phyloP scores from a whole-genome alignment of 2,329 filamentous ascomycete species.

The Xylariaceae sp. region DNA sequence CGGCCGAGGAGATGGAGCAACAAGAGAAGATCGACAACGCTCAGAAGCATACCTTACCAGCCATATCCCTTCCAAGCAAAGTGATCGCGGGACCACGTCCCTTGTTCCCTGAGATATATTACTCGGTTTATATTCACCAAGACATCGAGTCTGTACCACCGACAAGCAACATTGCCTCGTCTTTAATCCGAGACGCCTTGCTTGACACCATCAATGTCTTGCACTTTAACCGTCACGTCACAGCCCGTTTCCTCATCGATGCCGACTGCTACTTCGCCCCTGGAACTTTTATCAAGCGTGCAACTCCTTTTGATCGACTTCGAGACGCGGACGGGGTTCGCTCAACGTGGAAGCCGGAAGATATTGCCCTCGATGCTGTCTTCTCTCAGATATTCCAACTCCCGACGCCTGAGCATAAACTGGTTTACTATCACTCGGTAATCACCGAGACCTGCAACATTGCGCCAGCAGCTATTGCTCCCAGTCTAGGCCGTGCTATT shows the following conservation, averaged over 20 bases:
- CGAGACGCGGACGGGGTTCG: conserved; percentile 59
- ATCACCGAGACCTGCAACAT: conserved; percentile 95
- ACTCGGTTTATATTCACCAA: conserved; percentile 85
- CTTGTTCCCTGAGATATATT: conserved; percentile 87
- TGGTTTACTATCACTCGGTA: conserved; percentile 94
- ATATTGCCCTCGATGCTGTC: conserved; percentile 93
- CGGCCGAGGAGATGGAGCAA: conserved; percentile 54
- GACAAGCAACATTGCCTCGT: conserved; percentile 69
- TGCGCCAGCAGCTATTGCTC: conserved; percentile 91
- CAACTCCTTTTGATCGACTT: conserved; percentile 86
- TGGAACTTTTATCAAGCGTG: conserved; percentile 86
- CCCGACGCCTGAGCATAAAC: conserved; percentile 81
- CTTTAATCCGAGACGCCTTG: conserved; percentile 77
- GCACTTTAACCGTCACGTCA: conserved; percentile 83
- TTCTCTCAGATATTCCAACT: conserved; percentile 93
- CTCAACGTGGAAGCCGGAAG: conserved; percentile 93
- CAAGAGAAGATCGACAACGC: conserved; percentile 54
- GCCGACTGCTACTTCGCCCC: conserved; percentile 91
- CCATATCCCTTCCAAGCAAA: conserved; percentile 67
- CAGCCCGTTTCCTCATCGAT: conserved; percentile 86
- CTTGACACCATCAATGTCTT: conserved; percentile 91
- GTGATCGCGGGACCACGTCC: conserved; percentile 69
- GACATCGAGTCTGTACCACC: conserved; percentile 85
- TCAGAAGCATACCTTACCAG: conserved; percentile 72
- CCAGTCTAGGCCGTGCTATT: conserved; percentile 87